Evolutionary conservation across 116 monocot genomes (phyloP), one percentile per base, ranked within the genome.

Genomic region (Dioscorea cayenensis): DNA sequence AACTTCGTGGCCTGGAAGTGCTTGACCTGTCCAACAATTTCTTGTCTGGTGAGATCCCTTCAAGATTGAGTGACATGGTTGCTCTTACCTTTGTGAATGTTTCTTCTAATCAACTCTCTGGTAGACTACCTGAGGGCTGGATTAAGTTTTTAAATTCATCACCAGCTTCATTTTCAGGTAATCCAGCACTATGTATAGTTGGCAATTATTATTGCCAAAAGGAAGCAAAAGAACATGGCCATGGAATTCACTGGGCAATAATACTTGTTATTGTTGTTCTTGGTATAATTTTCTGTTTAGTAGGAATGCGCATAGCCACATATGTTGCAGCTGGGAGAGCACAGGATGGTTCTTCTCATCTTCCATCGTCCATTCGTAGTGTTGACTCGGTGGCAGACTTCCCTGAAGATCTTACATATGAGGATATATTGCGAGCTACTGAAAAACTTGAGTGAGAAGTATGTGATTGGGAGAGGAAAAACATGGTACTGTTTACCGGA

Each of bases 391-490:
- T 32, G 5, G 65, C 71, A 74, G 76, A 76, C 61, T 76, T 92
- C 55, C 92, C 92, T n/a, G 73, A 82, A 27, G 86, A 86, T 64
- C 59, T 92, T 28, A 84, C 86, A 68, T 86, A 82, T 43, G 84
- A 88, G 60, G 86, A 82, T 69, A 86, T 92, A 71, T 48, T 92
- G 61, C 72, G 71, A 36, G 79, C 76, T 7, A 89, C 92, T 19
- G 86, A 89, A 60, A 60, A 84, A 84, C 8, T 76, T 79, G 65
- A 86, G 84, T 58, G 92, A 92, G 28, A 84, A 89, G 70, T 83
- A 86, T 81, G 75, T 89, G 36, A 86, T 92, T 67, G 89, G 92
- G 29, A 89, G 78, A 65, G 92, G 92, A 51, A 86, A 86, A 71
- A 65, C 81, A 86, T 78, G 92, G 92, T 19, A 84, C 84, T 38